Evolutionary conservation across 306 rosid genomes (phyloP).

Genomic region (Cucurbita ficifolia): DNA sequence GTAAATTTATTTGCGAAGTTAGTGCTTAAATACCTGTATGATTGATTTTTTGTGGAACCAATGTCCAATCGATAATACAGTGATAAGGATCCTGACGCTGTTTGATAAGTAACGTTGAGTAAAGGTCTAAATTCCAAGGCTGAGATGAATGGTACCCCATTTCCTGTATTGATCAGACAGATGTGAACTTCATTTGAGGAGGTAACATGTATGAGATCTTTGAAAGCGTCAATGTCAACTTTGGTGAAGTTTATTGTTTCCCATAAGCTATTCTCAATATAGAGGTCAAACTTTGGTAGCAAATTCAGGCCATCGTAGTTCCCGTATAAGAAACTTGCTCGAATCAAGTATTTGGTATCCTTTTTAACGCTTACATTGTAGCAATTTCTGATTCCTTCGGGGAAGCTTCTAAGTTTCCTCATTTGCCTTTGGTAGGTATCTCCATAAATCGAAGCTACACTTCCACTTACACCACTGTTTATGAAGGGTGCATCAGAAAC

Average conservation of each 20-base stretch:
- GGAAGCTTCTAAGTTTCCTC: conserved; percentile 14
- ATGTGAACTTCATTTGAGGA: conserved; percentile 9
- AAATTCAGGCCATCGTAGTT: conserved; percentile 15
- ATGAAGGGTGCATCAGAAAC: conserved; percentile 7
- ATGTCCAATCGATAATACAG: background rate
- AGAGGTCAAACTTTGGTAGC: conserved; percentile 8
- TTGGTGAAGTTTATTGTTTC: background rate
- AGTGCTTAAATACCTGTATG: conserved; percentile 12
- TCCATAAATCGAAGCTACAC: background rate
- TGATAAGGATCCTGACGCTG: background rate
- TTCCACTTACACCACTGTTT: background rate
- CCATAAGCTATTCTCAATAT: conserved; percentile 18
- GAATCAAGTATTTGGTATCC: conserved; percentile 15
- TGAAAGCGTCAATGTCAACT: background rate
- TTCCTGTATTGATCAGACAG: conserved; percentile 23
- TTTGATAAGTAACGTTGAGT: background rate
- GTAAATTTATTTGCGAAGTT: background rate
- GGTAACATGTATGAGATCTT: conserved; percentile 19
- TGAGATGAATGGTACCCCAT: conserved; percentile 28
- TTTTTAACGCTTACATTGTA: conserved; percentile 6
- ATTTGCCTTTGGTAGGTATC: background rate
- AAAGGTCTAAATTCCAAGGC: conserved; percentile 24
- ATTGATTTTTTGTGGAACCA: background rate
- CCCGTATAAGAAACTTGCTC: conserved; percentile 15
- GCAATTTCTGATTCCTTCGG: conserved; percentile 22